Conservation (phyloP, 1,284 basidiomycete genomes). For the Fistulina hepatica region DNA sequence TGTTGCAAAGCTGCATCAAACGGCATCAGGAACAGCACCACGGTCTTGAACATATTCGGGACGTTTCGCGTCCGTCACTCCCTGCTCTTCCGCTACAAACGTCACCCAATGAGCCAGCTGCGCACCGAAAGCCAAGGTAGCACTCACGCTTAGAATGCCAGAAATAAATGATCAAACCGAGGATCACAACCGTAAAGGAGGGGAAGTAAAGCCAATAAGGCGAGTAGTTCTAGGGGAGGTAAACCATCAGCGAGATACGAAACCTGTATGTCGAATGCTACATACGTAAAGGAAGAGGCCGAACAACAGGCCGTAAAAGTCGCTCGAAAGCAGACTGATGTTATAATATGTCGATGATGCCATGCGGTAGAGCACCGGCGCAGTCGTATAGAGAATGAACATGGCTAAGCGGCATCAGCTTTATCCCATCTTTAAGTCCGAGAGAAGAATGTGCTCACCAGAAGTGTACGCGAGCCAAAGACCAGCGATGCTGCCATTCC, state of each 20-base stretch:
- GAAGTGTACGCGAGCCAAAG: slow-evolving; percentile 65
- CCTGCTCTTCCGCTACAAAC: slow-evolving; percentile 62
- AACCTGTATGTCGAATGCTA: slow-evolving; percentile 11
- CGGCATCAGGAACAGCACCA: too few relatives aligned
- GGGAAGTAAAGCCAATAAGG: slow-evolving; percentile 82
- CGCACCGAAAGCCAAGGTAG: slow-evolving; percentile 1
- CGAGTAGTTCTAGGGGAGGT: slow-evolving; percentile 45
- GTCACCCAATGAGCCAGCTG: slow-evolving; percentile 5
- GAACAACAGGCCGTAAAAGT: slow-evolving; percentile 78
- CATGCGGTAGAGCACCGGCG: slow-evolving; percentile 74
- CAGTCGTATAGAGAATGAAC: slow-evolving; percentile 75
- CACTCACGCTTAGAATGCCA: slow-evolving; percentile 69
- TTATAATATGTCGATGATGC: slow-evolving; percentile 80
- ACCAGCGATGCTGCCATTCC: slow-evolving; percentile 64
- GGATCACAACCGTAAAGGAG: slow-evolving; percentile 55
- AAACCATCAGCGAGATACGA: slow-evolving; percentile 6
- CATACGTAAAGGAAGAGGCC: slow-evolving; percentile 61
- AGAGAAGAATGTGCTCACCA: slow-evolving; percentile 25
- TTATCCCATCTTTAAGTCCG: not conserved
- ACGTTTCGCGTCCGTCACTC: slow-evolving; percentile 46
- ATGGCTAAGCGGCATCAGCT: slow-evolving; percentile 37
- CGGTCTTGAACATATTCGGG: slow-evolving; percentile 43
- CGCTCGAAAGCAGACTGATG: slow-evolving; percentile 68
- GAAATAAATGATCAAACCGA: slow-evolving; percentile 73
- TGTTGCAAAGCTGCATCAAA: too few relatives aligned